A percentile compares a stretch with the other conserved stretches of the same genome.
phyloP scores from a whole-genome alignment of 2,329 filamentous ascomycete species.

The Neoscytalidium dimidiatum region DNA sequence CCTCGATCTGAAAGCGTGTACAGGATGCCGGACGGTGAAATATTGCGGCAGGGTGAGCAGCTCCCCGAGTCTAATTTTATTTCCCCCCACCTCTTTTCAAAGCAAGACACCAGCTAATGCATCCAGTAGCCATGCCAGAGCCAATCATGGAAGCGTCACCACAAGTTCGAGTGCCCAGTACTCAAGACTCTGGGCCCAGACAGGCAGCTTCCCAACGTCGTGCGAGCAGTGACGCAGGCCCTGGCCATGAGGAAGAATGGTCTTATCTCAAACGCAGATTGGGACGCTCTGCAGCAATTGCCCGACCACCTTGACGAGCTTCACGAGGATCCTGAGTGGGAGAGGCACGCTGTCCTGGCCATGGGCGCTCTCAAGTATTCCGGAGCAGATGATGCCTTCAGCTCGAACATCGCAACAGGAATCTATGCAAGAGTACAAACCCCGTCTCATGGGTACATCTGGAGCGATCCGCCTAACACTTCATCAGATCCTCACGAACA shows the following conservation, averaged over 20 bases:
- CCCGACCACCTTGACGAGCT: slow-evolving; percentile 55
- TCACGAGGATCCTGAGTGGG: slow-evolving; percentile 37
- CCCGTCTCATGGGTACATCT: slow-evolving; percentile 17
- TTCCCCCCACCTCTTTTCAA: no score
- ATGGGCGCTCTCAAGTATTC: slow-evolving; percentile 58
- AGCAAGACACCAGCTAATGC: neutral
- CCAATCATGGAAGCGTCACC: slow-evolving; percentile 59
- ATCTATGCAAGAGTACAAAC: slow-evolving; percentile 49
- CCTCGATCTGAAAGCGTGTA: slow-evolving; percentile 54
- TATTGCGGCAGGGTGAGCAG: slow-evolving; percentile 61
- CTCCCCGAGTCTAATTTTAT: neutral
- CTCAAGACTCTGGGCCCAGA: slow-evolving; percentile 20
- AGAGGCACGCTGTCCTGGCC: slow-evolving; percentile 55
- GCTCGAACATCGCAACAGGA: slow-evolving; percentile 24
- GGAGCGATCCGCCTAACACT: neutral
- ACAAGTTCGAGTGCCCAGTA: slow-evolving; percentile 61
- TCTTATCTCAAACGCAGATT: slow-evolving; percentile 41
- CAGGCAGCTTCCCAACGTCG: slow-evolving; percentile 54
- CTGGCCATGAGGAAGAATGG: slow-evolving; percentile 47
- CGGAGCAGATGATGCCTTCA: slow-evolving; percentile 40
- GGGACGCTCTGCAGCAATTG: slow-evolving; percentile 46
- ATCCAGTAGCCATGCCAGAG: slow-evolving; percentile 57
- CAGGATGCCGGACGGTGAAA: slow-evolving; percentile 58
- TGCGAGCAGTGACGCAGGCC: slow-evolving; percentile 58
- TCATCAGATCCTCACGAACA: slow-evolving; percentile 58